phyloP scores from a whole-genome alignment of 176 grass and related monocot species.

The Juncus effusus region DNA sequence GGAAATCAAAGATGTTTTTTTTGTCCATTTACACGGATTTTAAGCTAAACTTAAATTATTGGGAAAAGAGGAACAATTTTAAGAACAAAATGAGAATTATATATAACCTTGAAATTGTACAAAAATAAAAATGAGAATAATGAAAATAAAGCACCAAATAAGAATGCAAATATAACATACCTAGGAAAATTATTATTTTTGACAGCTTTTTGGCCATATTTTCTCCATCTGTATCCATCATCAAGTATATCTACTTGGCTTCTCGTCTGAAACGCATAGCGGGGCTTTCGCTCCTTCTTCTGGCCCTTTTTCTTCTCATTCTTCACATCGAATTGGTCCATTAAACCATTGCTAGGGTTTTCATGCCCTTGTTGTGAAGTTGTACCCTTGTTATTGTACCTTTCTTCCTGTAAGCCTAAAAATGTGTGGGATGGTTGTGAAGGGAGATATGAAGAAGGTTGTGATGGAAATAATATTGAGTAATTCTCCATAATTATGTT shows the following conservation, averaged over 20 bases:
- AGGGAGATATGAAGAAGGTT: slow-evolving; percentile 26
- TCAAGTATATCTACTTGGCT: slow-evolving; percentile 90
- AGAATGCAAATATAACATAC: slow-evolving; percentile 4
- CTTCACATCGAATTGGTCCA: slow-evolving; percentile 8
- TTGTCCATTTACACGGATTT: neutral
- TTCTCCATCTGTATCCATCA: slow-evolving; percentile 88
- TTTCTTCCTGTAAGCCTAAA: slow-evolving; percentile 28
- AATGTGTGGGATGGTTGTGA: slow-evolving; percentile 20
- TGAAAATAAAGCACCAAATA: too few relatives aligned
- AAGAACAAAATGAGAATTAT: too few relatives aligned
- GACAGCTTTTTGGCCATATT: slow-evolving; percentile 92
- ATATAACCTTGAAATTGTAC: too few relatives aligned
- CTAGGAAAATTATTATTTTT: slow-evolving; percentile 83
- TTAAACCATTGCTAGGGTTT: slow-evolving; percentile 11
- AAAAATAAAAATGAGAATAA: too few relatives aligned
- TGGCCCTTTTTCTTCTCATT: slow-evolving; percentile 41
- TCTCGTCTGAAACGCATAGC: slow-evolving; percentile 74
- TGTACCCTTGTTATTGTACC: slow-evolving; percentile 18
- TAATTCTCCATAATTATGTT: slow-evolving; percentile 48
- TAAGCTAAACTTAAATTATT: neutral
- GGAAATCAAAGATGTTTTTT: neutral
- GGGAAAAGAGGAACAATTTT: too few relatives aligned
- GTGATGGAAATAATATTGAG: slow-evolving; percentile 42
- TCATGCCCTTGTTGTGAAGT: slow-evolving; percentile 24
- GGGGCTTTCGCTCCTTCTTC: slow-evolving; percentile 58